These are phyloP conservation scores for Fonsecaea nubica DNA, from an alignment of 2,329 filamentous ascomycete species.

Conservation along the genomic window DNA sequence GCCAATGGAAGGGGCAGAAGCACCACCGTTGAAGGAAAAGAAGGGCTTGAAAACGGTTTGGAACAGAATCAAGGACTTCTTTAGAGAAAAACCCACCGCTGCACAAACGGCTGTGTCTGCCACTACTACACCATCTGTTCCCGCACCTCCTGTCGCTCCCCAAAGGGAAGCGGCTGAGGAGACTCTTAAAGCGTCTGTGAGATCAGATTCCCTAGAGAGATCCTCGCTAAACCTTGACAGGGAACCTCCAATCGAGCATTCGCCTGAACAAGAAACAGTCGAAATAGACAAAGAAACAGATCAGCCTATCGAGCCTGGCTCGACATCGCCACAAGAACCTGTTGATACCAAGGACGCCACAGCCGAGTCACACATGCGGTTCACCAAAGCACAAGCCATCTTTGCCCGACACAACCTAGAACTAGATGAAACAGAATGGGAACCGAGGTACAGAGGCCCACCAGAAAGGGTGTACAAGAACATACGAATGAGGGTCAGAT, in stretches of 20 bases:
- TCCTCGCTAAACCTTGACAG: slow-evolving; percentile 7
- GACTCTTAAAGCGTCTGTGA: slow-evolving; percentile 7
- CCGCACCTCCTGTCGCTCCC: background rate
- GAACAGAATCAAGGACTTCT: slow-evolving; percentile 33
- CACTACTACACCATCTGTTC: slow-evolving; percentile 14
- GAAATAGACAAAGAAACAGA: slow-evolving; percentile 17
- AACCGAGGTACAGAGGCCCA: slow-evolving; percentile 42
- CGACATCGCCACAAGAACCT: slow-evolving; percentile 1
- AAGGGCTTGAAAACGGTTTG: slow-evolving; percentile 36
- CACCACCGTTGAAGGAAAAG: slow-evolving; percentile 33
- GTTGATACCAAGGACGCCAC: slow-evolving; percentile 5
- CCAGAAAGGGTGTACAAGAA: slow-evolving; percentile 52
- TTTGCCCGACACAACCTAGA: slow-evolving; percentile 57
- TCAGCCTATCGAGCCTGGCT: background rate
- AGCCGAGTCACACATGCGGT: slow-evolving; percentile 43
- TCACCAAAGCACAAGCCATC: slow-evolving; percentile 52
- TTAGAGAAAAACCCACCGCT: slow-evolving; percentile 23
- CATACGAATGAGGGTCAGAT: slow-evolving; percentile 56
- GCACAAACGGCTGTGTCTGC: slow-evolving; percentile 7
- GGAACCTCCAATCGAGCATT: slow-evolving; percentile 5
- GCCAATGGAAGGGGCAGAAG: slow-evolving; percentile 27
- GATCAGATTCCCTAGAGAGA: background rate
- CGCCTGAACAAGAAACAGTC: slow-evolving; percentile 28
- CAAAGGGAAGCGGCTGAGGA: slow-evolving; percentile 2
- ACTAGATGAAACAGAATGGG: slow-evolving; percentile 53